A percentile compares a stretch with the other conserved stretches of the same genome.
These are phyloP conservation scores for Kodamaea kaohsiungensis DNA, from an alignment of 805 yeast species.

Conservation along the genomic window DNA sequence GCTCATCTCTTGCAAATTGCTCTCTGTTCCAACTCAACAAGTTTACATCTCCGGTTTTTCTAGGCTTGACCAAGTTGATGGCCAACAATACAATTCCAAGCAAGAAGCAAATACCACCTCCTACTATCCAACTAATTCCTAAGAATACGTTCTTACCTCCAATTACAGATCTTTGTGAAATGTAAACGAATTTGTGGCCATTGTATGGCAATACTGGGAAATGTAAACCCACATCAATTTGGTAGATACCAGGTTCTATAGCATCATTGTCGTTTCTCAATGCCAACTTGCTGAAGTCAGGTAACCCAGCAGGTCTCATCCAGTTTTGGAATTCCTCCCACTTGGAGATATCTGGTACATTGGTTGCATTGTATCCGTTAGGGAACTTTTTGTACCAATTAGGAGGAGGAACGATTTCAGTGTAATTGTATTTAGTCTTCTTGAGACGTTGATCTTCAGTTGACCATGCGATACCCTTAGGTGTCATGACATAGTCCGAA, in stretches of 20 bases:
- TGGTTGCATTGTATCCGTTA: constrained; percentile 42
- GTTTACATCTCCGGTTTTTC: constrained; percentile 73
- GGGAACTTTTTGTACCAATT: constrained; percentile 47
- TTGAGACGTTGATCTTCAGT: constrained; percentile 39
- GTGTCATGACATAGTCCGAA: constrained; percentile 33
- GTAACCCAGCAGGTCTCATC: constrained; percentile 46
- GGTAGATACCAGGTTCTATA: constrained; percentile 59
- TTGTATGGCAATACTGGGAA: constrained; percentile 74
- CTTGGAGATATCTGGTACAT: constrained; percentile 43
- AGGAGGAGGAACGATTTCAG: constrained; percentile 46
- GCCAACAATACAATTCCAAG: constrained; percentile 53
- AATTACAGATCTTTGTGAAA: constrained; percentile 69
- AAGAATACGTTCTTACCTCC: constrained; percentile 78
- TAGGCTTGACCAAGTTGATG: constrained; percentile 61
- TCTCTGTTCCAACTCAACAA: constrained; percentile 71
- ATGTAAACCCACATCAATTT: constrained; percentile 67
- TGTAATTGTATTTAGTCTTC: constrained; percentile 39
- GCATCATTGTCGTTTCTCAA: constrained; percentile 60
- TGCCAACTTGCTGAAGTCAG: constrained; percentile 49
- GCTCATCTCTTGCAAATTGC: constrained; percentile 18
- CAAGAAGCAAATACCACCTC: constrained; percentile 67
- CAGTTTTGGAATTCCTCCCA: constrained; percentile 50
- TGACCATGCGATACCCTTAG: constrained; percentile 44
- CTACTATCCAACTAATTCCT: constrained; percentile 73
- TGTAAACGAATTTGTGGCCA: constrained; percentile 65